Conservation (phyloP, 2,329 filamentous ascomycete genomes). For the Paraphaeosphaeria minitans region DNA sequence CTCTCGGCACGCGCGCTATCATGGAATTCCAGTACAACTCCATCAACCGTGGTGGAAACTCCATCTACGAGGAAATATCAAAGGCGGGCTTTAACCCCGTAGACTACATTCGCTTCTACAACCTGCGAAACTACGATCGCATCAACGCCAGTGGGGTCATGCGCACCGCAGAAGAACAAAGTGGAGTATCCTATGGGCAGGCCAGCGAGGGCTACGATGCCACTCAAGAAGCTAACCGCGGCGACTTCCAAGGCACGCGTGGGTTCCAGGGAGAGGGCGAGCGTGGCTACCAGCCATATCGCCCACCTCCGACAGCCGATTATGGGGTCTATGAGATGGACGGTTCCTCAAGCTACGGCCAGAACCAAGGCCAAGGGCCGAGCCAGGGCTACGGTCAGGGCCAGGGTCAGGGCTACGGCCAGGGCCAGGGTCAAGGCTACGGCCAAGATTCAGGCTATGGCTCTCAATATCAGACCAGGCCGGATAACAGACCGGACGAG, state of each 20-base stretch:
- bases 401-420: slow-evolving; percentile 16
- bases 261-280: slow-evolving; percentile 8
- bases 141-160: slow-evolving; percentile 72
- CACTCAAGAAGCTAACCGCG: slow-evolving; percentile 49
- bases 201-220: slow-evolving; percentile 69
- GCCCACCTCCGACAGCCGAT: slow-evolving; percentile 39
- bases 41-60: slow-evolving; percentile 77
- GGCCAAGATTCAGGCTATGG: slow-evolving; percentile 22
- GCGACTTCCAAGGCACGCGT: slow-evolving; percentile 35
- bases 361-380: slow-evolving; percentile 18
- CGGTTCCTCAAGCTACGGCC: slow-evolving; percentile 19
- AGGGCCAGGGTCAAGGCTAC: slow-evolving; percentile 20
- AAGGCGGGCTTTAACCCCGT: slow-evolving; percentile 70
- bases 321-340: slow-evolving; percentile 47
- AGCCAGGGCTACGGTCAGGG: slow-evolving; percentile 22
- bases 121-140: slow-evolving; percentile 81
- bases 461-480: slow-evolving; percentile 29
- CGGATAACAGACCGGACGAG: slow-evolving; percentile 24
- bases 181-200: slow-evolving; percentile 70
- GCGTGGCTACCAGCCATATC: slow-evolving; percentile 40
- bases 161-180: slow-evolving; percentile 63
- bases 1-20: slow-evolving; percentile 78
- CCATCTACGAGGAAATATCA: slow-evolving; percentile 74
- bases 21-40: slow-evolving; percentile 87
- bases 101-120: slow-evolving; percentile 82